Base-by-base conservation (phyloP, 2,329 filamentous ascomycete species). In the Tolypocladium inflatum region DNA sequence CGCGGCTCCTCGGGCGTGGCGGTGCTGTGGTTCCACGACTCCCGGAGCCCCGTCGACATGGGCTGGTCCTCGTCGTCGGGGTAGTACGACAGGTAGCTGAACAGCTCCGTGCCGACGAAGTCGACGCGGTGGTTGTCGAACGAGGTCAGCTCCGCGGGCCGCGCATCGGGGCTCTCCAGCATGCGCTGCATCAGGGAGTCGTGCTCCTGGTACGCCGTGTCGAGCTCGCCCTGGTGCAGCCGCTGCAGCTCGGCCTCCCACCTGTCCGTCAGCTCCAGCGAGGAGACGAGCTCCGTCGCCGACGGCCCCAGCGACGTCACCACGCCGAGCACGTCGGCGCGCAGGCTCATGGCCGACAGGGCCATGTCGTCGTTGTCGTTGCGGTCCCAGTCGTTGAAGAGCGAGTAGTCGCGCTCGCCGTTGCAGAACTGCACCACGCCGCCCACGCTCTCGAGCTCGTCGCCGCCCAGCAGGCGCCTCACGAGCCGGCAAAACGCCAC, bases 191-290 rank as follows among this genome's bases (percentile, higher is more conserved):
- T 54, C 13, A 61, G 56, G 8, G 33, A 41, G 35, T 61, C 59
- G 30, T 59, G 57, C 33, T 61, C 59, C 51, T 50, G 39, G 48
- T 58, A 54, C 30, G 59, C 58, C 15, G 38, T 38, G 55, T 59
- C 58, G 30, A 59, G 58, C 33, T 59, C 48, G 21, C 59, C 53
- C 13, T 52, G 53, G n/a, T 61, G 58, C 17, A 59, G 19, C 8
- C 57, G 57, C 54, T 61, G 59, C 2, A 61, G 58, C 42, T 61
- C 59, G 26, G 50, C 55, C 35, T 61, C 59, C 59, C 59, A 61
- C 10, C 21, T 38, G 38, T 61, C 59, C 3, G 57, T 61, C 11
- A 53, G 52, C 33, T 58, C 48, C 5, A 61, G 57, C 26, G 59
- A 61, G 19, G 57, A 55, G 5, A 59, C 39, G n/a, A 61, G 48